Base-by-base conservation (phyloP, 2,329 filamentous ascomycete genomes). In the Dissoconium aciculare region DNA sequence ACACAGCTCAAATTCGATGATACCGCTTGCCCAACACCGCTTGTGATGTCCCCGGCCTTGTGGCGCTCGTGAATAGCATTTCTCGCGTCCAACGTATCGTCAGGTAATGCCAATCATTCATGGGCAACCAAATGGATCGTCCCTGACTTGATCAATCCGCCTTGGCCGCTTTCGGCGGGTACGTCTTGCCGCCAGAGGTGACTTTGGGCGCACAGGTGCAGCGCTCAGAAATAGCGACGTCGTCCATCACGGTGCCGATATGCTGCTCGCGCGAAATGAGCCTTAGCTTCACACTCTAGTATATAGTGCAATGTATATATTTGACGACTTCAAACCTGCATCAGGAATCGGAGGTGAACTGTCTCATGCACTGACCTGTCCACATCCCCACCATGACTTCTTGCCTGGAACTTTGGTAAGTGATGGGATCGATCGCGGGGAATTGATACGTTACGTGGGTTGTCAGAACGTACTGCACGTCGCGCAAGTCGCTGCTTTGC, bases 131-230 rank as follows among this genome's bases (percentile, higher is more conserved):
- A n/a, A n/a, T n/a, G n/a, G n/a, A n/a, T n/a, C n/a, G n/a, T n/a
- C n/a, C n/a, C n/a, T n/a, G n/a, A n/a, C n/a, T n/a, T n/a, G n/a
- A n/a, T n/a, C n/a, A n/a, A n/a, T n/a, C n/a, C n/a, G n/a, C n/a
- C n/a, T n/a, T 23, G n/a, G 19, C 19, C 8, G 19, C 19, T n/a
- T 23, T 75, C 15, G 74, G 74, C 35, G 75, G 75, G 46, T 78
- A 80, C 46, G 64, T 45, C 45, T 67, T 69, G 27, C 71, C 73
- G 33, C 69, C 64, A 24, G 62, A 59, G 47, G 72, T 66, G 39
- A 78, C 59, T 49, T 69, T 68, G 15, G 76, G 75, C 44, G 65
- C 59, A 50, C 77, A 83, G 14, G 58, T 60, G 59, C 78, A 83
- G 56, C 74, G 68, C 24, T 79, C 62, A 4, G 60, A 54, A 19